phyloP scores from a whole-genome alignment of 116 monocot genomes.

The Posidonia oceanica region DNA sequence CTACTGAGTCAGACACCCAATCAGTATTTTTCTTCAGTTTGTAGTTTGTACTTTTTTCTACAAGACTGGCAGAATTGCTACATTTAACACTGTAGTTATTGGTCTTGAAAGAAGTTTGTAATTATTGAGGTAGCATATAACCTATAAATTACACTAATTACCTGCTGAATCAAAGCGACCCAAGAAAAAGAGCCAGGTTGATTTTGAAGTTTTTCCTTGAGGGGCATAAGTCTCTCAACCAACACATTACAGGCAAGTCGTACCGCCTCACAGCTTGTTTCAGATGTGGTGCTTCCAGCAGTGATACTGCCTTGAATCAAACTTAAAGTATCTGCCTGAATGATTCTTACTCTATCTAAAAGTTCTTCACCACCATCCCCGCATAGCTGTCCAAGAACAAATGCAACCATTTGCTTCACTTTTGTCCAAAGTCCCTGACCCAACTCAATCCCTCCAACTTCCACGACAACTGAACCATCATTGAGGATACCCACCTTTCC shows the following conservation, averaged over 20 bases:
- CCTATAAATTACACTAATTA: slow-evolving; percentile 7
- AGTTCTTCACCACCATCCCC: slow-evolving; percentile 29
- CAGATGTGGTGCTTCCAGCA: slow-evolving; percentile 80
- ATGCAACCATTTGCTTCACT: slow-evolving; percentile 81
- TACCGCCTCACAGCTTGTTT: slow-evolving; percentile 75
- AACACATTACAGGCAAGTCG: slow-evolving; percentile 52
- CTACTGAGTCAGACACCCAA: too few species aligned
- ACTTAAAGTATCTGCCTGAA: slow-evolving; percentile 87
- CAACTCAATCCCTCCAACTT: slow-evolving; percentile 86
- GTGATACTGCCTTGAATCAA: slow-evolving; percentile 74
- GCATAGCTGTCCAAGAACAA: slow-evolving; percentile 54
- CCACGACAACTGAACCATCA: slow-evolving; percentile 72
- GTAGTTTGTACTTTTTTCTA: too few species aligned
- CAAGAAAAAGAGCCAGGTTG: slow-evolving; percentile 37
- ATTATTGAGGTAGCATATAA: too few species aligned
- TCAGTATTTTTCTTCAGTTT: too few species aligned
- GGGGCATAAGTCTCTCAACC: slow-evolving; percentile 44
- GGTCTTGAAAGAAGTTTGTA: too few species aligned
- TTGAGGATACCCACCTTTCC: slow-evolving; percentile 65
- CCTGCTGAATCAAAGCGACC: slow-evolving; percentile 56
- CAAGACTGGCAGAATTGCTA: too few species aligned
- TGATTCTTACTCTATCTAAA: slow-evolving; percentile 44
- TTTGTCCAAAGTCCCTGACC: slow-evolving; percentile 97
- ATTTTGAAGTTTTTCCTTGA: slow-evolving; percentile 35
- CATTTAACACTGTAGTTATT: too few species aligned